Evolutionary conservation across 2,329 filamentous ascomycete species (phyloP).

Genomic region (Aspergillus fumigatiaffinis): DNA sequence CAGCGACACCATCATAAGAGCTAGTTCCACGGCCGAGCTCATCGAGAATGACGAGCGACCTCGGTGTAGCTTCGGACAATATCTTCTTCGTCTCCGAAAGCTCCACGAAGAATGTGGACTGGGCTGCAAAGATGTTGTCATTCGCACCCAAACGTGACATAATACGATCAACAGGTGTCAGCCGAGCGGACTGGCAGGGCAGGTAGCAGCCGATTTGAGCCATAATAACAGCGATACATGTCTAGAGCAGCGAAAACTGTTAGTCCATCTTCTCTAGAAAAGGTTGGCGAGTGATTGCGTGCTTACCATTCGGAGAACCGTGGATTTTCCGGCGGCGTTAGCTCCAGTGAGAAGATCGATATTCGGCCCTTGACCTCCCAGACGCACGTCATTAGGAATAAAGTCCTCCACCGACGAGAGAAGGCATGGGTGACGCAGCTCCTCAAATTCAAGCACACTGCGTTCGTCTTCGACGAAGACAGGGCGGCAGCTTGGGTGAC

Average conservation of each 20-base stretch:
- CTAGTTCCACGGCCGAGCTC: conserved; percentile 92
- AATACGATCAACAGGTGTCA: conserved; percentile 93
- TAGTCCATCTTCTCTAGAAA: neutral
- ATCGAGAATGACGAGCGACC: conserved; percentile 93
- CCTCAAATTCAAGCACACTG: conserved; percentile 84
- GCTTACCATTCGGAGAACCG: conserved; percentile 84
- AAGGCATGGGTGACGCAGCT: conserved; percentile 94
- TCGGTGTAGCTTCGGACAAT: conserved; percentile 84
- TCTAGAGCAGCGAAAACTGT: conserved; percentile 49
- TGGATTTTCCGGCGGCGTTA: conserved; percentile 96
- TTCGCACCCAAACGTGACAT: conserved; percentile 98
- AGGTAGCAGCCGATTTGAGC: conserved; percentile 94
- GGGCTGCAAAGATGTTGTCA: conserved; percentile 97
- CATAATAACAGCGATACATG: conserved; percentile 94
- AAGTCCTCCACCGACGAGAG: conserved; percentile 85
- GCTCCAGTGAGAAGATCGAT: conserved; percentile 92
- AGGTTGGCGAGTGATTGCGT: conserved; percentile 21
- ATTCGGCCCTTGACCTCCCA: conserved; percentile 76
- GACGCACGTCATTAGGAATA: conserved; percentile 87
- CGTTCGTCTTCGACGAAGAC: conserved; percentile 80
- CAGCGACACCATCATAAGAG: conserved; percentile 93
- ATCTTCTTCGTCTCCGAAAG: conserved; percentile 98
- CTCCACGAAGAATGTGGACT: conserved; percentile 98
- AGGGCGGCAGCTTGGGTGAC: conserved; percentile 83
- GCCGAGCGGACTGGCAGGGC: conserved; percentile 72